Evolutionary conservation across 306 rosid species (phyloP).

Genomic region (Pyrus bretschneideri): DNA sequence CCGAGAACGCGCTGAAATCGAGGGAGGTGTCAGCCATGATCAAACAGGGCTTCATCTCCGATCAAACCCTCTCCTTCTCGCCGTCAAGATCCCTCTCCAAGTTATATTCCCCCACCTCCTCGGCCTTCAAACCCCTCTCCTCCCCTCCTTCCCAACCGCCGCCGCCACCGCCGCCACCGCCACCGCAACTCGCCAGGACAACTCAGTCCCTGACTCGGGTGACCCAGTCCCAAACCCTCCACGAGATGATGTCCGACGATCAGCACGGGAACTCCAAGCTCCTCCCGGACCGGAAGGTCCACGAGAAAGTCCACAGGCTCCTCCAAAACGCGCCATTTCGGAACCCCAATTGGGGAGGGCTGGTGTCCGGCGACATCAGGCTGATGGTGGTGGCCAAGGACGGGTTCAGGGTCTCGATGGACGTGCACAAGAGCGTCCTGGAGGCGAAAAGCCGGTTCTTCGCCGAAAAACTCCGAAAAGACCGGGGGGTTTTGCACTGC

Average conservation of each 20-base stretch:
- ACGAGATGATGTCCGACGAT: slow-evolving; percentile 71
- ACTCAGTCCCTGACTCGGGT: slow-evolving; percentile 15
- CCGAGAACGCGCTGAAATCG: slow-evolving; percentile 53
- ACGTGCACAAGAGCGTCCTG: slow-evolving; percentile 60
- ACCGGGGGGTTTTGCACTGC: slow-evolving; percentile 39
- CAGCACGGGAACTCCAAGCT: slow-evolving; percentile 35
- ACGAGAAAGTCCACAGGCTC: slow-evolving; percentile 44
- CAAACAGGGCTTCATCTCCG: slow-evolving; percentile 74
- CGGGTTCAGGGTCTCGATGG: slow-evolving; percentile 66
- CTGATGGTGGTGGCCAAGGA: slow-evolving; percentile 62
- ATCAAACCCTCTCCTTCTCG: slow-evolving; percentile 47
- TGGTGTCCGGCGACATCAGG: slow-evolving; percentile 41
- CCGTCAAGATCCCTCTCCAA: slow-evolving; percentile 51
- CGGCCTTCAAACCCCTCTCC: slow-evolving; percentile 27
- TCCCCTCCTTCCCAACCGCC: slow-evolving; percentile 31
- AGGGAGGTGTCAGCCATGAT: slow-evolving; percentile 70
- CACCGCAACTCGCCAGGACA: slow-evolving; percentile 9
- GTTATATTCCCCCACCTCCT: slow-evolving; percentile 34
- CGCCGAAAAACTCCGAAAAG: slow-evolving; percentile 58
- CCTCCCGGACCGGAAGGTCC: slow-evolving; percentile 38
- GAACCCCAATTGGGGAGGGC: slow-evolving; percentile 27
- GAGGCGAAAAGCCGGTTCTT: slow-evolving; percentile 67
- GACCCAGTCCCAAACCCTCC: slow-evolving; percentile 49
- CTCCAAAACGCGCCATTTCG: slow-evolving; percentile 46
- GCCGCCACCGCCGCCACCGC: neutral